These are phyloP conservation scores for Tylopilus sp. DNA, from an alignment of 1,284 basidiomycete species.

Conservation along the genomic window DNA sequence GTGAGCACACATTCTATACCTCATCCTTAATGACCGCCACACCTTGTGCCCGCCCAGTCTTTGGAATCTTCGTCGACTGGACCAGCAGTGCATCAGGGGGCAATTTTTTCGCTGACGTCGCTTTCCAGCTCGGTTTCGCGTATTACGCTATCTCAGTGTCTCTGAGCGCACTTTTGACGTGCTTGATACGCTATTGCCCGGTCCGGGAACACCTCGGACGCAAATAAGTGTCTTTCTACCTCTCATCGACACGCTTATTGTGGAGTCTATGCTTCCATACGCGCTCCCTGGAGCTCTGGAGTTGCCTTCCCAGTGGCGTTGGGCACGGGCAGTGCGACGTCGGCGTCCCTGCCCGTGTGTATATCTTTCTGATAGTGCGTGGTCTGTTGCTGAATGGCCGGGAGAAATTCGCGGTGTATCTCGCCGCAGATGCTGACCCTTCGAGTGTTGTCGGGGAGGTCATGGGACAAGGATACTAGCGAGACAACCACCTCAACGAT, in stretches of 20 bases:
- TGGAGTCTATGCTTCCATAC: conserved; percentile 31
- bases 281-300: conserved; percentile 25
- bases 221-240: conserved; percentile 19
- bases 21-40: background rate
- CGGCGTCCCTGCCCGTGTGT: conserved; percentile 16
- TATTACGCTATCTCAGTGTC: conserved; percentile 23
- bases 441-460: conserved; percentile 20
- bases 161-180: conserved; percentile 20
- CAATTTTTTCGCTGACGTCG: conserved; percentile 17
- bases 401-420: conserved; percentile 18
- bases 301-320: conserved; percentile 26
- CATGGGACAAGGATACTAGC: conserved; percentile 10
- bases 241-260: conserved; percentile 15
- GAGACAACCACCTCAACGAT: background rate
- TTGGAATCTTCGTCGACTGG: conserved; percentile 18
- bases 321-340: conserved; percentile 14
- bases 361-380: conserved; percentile 25
- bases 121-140: conserved; percentile 13
- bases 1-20: conserved; percentile 9
- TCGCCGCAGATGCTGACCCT: conserved; percentile 32
- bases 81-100: conserved; percentile 12
- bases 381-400: too few relatives aligned
- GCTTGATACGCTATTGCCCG: conserved; percentile 27
- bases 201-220: conserved; percentile 13
- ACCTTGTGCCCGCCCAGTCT: conserved; percentile 8